Evolutionary conservation across 352 stramenopile genomes (phyloP).

Genomic region (Phytopythium mirpurense): DNA sequence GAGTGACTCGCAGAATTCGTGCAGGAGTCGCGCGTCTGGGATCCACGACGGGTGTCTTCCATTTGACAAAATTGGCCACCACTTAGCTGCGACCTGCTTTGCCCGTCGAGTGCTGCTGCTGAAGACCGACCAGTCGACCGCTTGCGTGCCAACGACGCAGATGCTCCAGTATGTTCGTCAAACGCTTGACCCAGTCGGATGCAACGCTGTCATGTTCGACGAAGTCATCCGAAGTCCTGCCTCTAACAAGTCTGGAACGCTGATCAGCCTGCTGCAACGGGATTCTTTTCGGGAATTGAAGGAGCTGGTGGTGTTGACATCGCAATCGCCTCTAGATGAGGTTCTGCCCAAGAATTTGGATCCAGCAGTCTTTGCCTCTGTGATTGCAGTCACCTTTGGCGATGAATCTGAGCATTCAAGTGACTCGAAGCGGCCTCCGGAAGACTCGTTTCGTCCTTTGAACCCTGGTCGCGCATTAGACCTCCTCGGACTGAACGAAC

Average conservation of each 20-base stretch:
- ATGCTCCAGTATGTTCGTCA: slow-evolving; percentile 12
- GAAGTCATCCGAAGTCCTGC: slow-evolving; percentile 11
- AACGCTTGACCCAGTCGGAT: neutral
- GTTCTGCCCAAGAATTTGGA: neutral
- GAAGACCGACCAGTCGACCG: slow-evolving; percentile 2
- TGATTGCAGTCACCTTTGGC: neutral
- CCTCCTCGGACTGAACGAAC: slow-evolving; percentile 14
- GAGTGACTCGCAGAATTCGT: neutral
- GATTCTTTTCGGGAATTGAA: slow-evolving; percentile 15
- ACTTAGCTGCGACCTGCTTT: neutral
- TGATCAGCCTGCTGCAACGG: slow-evolving; percentile 5
- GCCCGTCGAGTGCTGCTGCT: slow-evolving; percentile 17
- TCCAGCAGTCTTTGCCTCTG: neutral
- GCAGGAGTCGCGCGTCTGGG: neutral
- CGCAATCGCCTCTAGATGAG: neutral
- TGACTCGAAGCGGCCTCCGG: neutral
- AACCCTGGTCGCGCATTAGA: slow-evolving; percentile 14
- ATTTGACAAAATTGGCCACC: slow-evolving; percentile 2
- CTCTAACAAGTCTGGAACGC: neutral
- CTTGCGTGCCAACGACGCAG: slow-evolving; percentile 8
- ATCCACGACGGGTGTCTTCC: neutral
- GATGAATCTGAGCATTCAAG: slow-evolving; percentile 12
- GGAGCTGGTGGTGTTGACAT: neutral
- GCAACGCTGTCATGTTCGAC: slow-evolving; percentile 14
- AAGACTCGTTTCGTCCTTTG: neutral